Evolutionary conservation across 2,329 filamentous ascomycete genomes (phyloP), one percentile per base, ranked within the genome.

Genomic region (Chaetomium globosum): DNA sequence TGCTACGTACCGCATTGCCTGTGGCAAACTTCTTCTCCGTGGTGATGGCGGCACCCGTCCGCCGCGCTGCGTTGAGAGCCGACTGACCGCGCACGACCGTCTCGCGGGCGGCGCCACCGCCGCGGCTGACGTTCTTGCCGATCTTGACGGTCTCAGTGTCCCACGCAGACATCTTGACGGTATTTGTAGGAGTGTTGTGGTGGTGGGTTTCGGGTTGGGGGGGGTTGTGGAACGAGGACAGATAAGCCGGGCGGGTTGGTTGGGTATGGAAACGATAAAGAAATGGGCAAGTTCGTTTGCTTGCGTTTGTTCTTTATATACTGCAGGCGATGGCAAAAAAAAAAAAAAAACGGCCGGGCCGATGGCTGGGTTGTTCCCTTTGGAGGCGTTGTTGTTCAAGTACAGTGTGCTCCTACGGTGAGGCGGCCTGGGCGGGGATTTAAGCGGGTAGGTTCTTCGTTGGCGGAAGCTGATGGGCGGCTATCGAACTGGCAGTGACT

Each of bases 11-110:
- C 71, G 89, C 77, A 77, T 98, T 98, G 77, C 89, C 88, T 65
- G 86, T 85, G 57, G 85, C 81, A 76, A 76, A 87, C 78, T 99
- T 99, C 91, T 99, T 99, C 83, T 99, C 94, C 0, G 94, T 96
- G 67, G 83, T 84, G 69, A 96, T 78, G 72, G 96, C 79, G 65
- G 85, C 84, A 67, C 95, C 95, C 67, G 83, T 85, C 69, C 95
- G 89, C 80, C 91, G 88, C 31, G 95, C 95, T 67, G 94, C 94
- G 80, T 99, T 99, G 72, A 99, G 81, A 43, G 92, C 87, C 65
- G 81, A 75, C 78, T 91, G 92, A 76, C 94, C 92, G 77, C 90
- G 90, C 77, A 98, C 85, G 73, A 97, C 93, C 3, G 90, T 96
- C 85, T 97, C 93, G 72, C 92, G 91, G 71, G 86, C 82, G 63